Evolutionary conservation across 1,139 yeast species (phyloP).

Genomic region (Sugiyamaella pinicola): DNA sequence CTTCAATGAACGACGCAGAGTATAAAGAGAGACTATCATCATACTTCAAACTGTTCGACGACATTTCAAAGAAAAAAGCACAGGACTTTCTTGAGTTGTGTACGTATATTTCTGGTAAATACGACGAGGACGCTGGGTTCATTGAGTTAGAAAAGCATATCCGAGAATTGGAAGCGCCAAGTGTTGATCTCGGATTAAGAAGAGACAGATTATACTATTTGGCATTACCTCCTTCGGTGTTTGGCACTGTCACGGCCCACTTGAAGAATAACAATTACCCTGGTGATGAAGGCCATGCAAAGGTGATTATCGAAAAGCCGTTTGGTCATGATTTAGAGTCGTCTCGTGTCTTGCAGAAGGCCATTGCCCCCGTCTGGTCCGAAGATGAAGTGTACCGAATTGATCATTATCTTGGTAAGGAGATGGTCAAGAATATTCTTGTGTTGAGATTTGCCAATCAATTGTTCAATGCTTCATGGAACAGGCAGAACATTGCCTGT

Average conservation of each 20-base stretch:
- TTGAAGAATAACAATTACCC: conserved; percentile 73
- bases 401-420: conserved; percentile 97
- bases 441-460: conserved; percentile 89
- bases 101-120: conserved; percentile 73
- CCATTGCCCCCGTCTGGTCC: conserved; percentile 79
- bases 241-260: conserved; percentile 73
- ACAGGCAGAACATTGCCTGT: conserved; percentile 70
- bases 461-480: conserved; percentile 84
- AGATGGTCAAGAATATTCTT: conserved; percentile 91
- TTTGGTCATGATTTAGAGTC: conserved; percentile 89
- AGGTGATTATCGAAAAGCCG: conserved; percentile 94
- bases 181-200: conserved; percentile 42
- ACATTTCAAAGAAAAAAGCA: conserved; percentile 39
- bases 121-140: conserved; percentile 79
- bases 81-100: conserved; percentile 66
- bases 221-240: conserved; percentile 93
- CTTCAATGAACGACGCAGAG: conserved; percentile 66
- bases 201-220: conserved; percentile 75
- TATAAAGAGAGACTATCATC: conserved; percentile 66
- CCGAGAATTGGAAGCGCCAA: conserved; percentile 57
- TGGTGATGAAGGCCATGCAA: conserved; percentile 60
- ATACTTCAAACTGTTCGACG: conserved; percentile 61
- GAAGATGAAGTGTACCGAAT: conserved; percentile 94
- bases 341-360: conserved; percentile 72
- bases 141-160: conserved; percentile 56